phyloP scores from a whole-genome alignment of 2,329 filamentous ascomycete species.

The Aspergillus brasiliensis region DNA sequence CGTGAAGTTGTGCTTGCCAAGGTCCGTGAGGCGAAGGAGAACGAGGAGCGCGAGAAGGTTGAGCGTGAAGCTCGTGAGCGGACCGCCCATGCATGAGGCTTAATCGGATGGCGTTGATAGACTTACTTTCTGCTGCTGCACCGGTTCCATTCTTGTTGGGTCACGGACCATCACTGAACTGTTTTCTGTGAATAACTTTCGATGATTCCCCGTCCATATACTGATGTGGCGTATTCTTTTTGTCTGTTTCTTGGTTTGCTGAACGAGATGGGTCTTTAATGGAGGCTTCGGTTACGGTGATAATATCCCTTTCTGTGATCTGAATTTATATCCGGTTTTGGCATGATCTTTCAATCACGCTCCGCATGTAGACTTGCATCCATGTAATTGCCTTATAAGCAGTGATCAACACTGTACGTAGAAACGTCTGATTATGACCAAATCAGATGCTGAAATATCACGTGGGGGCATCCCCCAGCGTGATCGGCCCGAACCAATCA shows the following conservation, averaged over 20 bases:
- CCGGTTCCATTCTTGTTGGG: slow-evolving; percentile 1
- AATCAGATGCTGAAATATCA: not conserved
- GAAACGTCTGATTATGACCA: not conserved
- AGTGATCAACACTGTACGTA: no score
- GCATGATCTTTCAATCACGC: not conserved
- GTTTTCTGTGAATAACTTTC: slow-evolving; percentile 29
- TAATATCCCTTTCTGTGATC: not conserved
- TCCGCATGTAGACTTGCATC: not conserved
- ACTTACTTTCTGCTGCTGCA: not conserved
- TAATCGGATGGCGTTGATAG: slow-evolving; percentile 4
- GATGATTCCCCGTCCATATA: slow-evolving; percentile 32
- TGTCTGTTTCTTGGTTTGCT: slow-evolving; percentile 15
- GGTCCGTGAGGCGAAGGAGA: slow-evolving; percentile 86
- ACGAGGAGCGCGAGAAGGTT: slow-evolving; percentile 72
- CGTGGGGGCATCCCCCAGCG: not conserved
- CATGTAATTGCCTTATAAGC: no score
- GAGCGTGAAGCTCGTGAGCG: slow-evolving; percentile 59
- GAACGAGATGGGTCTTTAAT: not conserved
- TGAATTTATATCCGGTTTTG: not conserved
- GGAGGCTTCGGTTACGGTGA: not conserved
- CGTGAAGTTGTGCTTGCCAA: slow-evolving; percentile 92
- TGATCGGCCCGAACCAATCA: not conserved
- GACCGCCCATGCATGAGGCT: slow-evolving; percentile 24
- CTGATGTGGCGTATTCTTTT: slow-evolving; percentile 15
- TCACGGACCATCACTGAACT: slow-evolving; percentile 13